phyloP scores from a whole-genome alignment of 495 filamentous ascomycete genomes.

The Cetradonia linearis region DNA sequence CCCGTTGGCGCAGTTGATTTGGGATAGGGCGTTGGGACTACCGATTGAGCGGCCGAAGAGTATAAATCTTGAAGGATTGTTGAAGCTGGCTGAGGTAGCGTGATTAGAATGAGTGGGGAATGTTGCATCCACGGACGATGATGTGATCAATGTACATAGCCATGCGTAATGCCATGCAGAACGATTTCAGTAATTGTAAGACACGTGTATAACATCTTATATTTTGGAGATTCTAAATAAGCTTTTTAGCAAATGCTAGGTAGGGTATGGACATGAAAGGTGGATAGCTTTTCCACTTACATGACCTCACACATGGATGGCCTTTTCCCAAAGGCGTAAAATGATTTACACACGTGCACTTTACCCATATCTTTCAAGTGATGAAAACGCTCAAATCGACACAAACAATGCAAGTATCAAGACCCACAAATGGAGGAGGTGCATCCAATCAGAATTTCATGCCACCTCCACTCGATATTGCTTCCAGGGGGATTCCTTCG shows the following conservation, averaged over 20 bases:
- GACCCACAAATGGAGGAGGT: neutral
- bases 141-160: constrained; percentile 1
- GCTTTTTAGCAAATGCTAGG: neutral
- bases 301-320: neutral
- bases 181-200: neutral
- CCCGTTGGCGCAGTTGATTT: constrained; percentile 86
- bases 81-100: constrained; percentile 40
- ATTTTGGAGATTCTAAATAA: neutral
- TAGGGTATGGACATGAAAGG: neutral
- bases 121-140: neutral
- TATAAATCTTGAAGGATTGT: constrained; percentile 75
- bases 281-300: neutral
- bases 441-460: constrained; percentile 12
- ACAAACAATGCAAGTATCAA: neutral
- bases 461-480: constrained; percentile 7
- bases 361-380: neutral
- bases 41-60: constrained; percentile 99
- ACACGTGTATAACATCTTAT: too few species aligned
- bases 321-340: neutral
- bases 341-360: neutral
- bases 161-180: neutral
- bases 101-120: neutral
- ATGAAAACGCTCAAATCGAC: neutral
- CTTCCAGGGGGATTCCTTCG: constrained; percentile 73
- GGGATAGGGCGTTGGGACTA: constrained; percentile 87